Evolutionary conservation across 352 stramenopile species (phyloP), one percentile per base, ranked within the genome.

Genomic region (Thalassiosira hispida): DNA sequence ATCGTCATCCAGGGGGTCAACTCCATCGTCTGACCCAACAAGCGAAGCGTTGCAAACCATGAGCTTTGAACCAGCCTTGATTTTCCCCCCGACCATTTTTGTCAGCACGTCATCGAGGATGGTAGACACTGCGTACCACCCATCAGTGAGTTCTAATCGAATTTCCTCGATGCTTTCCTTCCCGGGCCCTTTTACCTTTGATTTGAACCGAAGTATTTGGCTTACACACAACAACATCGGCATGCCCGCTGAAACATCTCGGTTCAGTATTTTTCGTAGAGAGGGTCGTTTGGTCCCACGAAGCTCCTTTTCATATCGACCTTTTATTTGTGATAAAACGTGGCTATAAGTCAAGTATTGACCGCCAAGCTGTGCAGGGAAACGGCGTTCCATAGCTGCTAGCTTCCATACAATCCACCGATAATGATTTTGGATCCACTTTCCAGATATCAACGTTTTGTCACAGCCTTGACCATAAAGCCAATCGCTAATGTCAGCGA

Each of bases 381-480:
- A 95, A 35, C 72, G 71, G 52, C 90, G 74, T 68, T 96, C 93
- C 63, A 93, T 92, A 8, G 84, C 83, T 38, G 88, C 89, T 52
- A 95, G 81, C 59, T 94, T 96, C 92, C 91, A 96, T 14, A 95
- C 85, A 71, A 96, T 93, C 89, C 90, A 94, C 60, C 83, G 65
- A 53, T 83, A 90, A 74, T 96, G 92, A 81, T 95, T 96, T 18
- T 53, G 29, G 29, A 95, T 84, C 90, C 90, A 96, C 33, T 73
- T 83, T 25, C 81, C 53, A 40, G 57, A 74, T 18, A 94, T 57
- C 22, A 85, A 38, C 31, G 31, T 61, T 7, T 38, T 59, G n/a
- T 92, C 65, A 64, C 85, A 94, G 20, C 75, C 78, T 67, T 81
- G 61, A 29, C 60, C 31, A 33, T 78, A 22, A 25, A 94, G 69